phyloP scores from a whole-genome alignment of 2,329 filamentous ascomycete genomes.

The Stagonosporopsis vannaccii region DNA sequence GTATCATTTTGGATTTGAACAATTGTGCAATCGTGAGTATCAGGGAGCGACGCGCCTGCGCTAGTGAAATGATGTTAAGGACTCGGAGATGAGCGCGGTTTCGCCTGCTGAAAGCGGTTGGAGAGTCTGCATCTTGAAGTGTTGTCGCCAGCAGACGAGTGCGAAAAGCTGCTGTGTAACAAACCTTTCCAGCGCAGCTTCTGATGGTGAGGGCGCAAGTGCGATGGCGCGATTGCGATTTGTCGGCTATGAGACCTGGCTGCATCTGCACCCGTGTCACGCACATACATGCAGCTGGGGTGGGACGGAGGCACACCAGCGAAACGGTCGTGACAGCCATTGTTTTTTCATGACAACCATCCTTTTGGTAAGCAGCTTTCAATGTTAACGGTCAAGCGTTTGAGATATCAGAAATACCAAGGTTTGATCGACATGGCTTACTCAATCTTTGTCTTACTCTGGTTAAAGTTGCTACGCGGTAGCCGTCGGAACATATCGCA shows the following conservation, averaged over 20 bases:
- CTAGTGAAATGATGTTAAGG: background rate
- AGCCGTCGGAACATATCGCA: constrained; percentile 39
- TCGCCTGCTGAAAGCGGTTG: constrained; percentile 14
- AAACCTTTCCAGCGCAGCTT: background rate
- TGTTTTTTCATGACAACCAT: background rate
- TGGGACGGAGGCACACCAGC: background rate
- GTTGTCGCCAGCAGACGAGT: constrained; percentile 7
- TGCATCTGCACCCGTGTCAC: background rate
- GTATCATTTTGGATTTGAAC: background rate
- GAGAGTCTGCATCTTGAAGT: constrained; percentile 1
- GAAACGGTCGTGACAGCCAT: background rate
- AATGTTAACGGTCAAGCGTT: constrained; percentile 1
- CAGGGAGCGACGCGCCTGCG: background rate
- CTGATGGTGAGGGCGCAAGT: background rate
- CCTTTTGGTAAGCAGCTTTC: background rate
- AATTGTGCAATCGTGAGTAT: background rate
- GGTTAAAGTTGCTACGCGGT: background rate
- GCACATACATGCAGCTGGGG: background rate
- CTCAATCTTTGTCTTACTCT: background rate
- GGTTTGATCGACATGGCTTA: background rate
- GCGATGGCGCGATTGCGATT: constrained; percentile 1
- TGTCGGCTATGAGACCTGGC: constrained; percentile 2
- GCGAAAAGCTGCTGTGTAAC: constrained; percentile 13
- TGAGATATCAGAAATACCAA: background rate
- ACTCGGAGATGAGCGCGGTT: constrained; percentile 11